Base-by-base conservation (phyloP, 1,284 basidiomycete species). In the Rhodotorula sp. region DNA sequence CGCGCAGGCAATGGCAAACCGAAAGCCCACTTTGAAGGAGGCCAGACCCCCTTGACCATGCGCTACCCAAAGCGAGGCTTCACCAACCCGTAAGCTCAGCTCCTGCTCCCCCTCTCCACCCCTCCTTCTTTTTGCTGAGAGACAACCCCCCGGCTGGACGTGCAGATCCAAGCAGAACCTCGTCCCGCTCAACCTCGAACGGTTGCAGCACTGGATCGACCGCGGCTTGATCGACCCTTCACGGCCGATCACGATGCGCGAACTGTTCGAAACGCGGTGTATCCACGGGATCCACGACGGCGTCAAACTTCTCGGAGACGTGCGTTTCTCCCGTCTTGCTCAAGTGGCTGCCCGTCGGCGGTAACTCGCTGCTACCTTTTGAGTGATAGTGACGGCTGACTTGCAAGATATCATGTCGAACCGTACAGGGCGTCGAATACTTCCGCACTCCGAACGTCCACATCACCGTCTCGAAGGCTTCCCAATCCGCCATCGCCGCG, bases 11-110 rank as follows among this genome's bases (percentile, higher is more conserved):
- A 92, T 78, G 92, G 93, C n/a, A 91, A 88, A 79, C 88, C 93
- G 39, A 39, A 52, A 23, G 67, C 75, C 5, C 89, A 90, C 10
- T 99, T 98, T 77, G 95, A 97, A 82, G 96, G 96, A 80, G 96
- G 96, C 76, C 96, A 98, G 82, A 97, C 94, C 31, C 92, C 96
- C 12, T 87, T 99, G 69, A 90, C 89, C n/a, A 89, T 93, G 76
- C 84, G 90, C 60, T 92, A 95, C 80, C 96, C 96, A 15, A 99
- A 99, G 85, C 87, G 89, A 61, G 96, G 96, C 59, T 99, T 98
- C 81, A 87, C 89, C 71, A 98, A 97, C 83, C 87, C 88, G 94
- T 95, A 79, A 54, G 52, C 29, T 16, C 10, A 26, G 23, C 52
- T 23, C 29, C 15, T n/a, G n/a, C n/a, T n/a, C n/a, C n/a, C n/a